Evolutionary conservation across 2,329 filamentous ascomycete genomes (phyloP), one percentile per base, ranked within the genome.

Genomic region (Phialocephala subalpina): DNA sequence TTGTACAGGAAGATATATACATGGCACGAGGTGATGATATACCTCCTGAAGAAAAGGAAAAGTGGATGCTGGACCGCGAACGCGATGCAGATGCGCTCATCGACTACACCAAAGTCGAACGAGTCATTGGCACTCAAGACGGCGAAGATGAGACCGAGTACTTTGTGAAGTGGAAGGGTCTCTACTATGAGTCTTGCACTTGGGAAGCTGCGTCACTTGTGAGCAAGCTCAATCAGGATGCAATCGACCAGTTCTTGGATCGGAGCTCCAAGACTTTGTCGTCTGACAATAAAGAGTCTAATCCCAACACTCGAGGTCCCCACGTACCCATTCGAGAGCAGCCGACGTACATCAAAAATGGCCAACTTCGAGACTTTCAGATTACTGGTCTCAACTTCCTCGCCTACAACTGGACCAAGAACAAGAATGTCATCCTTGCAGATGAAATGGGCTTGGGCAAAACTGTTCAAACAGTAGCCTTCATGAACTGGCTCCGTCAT

Each of bases 391-490:
- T 99, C 67, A 98, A 98, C 81, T 99, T 97, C 79, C 83, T 99
- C 69, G 93, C 93, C 55, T 93, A 97, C 80, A 97, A 98, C 79
- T 99, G 97, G 97, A 93, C 92, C 61, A 90, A 92, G 74, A 90
- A 89, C 63, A 96, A 96, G 78, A 99, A 98, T 73, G 96, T 98
- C 75, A 97, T 99, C 73, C 86, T 99, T 61, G 96, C 96, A 58
- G 96, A 99, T 77, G 96, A 99, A 80, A 99, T 99, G 96, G 96
- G 96, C 73, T 85, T 99, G 16, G 96, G 96, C 33, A 99, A 99
- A 82, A 99, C 96, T 0, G 96, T 99, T 0, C 96, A 99, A 80
- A 97, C 95, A 0, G 94, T 99, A 33, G 90, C 95, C 0, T 98
- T 98, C 78, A 91, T 99, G 78, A 97, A 95, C 77, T 99, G 96